A percentile compares a stretch with the other conserved stretches of the same genome.
Evolutionary conservation across 306 rosid species (phyloP).

Genomic region (Malus asiatica): DNA sequence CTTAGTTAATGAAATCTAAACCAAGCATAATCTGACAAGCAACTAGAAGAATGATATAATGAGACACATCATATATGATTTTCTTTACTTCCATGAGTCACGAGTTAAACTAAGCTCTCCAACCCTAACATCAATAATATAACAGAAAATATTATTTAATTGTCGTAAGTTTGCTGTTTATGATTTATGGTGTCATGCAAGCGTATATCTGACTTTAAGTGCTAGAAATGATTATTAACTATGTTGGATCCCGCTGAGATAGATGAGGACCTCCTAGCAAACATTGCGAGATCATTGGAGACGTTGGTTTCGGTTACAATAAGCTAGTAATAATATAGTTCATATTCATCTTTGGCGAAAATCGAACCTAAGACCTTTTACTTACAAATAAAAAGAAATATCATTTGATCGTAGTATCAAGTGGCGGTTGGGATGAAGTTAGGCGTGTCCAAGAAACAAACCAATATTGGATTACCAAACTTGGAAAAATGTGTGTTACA

Average conservation of each 20-base stretch:
- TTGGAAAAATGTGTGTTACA: constrained; percentile 16
- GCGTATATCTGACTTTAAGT: not conserved
- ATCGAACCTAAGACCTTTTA: no score
- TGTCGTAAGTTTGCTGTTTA: not conserved
- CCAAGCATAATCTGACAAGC: not conserved
- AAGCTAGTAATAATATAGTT: no score
- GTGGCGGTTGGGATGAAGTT: constrained; percentile 47
- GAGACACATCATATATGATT: not conserved
- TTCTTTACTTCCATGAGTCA: not conserved
- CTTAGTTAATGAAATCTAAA: not conserved
- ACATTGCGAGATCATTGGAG: constrained; percentile 70
- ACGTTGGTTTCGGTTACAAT: constrained; percentile 56
- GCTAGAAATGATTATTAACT: not conserved
- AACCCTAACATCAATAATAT: not conserved
- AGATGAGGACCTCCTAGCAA: constrained; percentile 73
- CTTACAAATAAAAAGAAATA: no score
- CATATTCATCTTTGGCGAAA: no score
- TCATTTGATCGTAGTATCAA: no score
- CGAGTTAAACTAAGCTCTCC: not conserved
- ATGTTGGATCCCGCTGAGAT: constrained; percentile 56
- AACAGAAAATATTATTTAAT: not conserved
- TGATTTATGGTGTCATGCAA: not conserved
- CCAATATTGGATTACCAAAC: constrained; percentile 28
- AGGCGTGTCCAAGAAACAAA: constrained; percentile 52
- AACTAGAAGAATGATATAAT: not conserved